phyloP scores from a whole-genome alignment of 1,284 basidiomycete species.

The Rhodotorula sp. region DNA sequence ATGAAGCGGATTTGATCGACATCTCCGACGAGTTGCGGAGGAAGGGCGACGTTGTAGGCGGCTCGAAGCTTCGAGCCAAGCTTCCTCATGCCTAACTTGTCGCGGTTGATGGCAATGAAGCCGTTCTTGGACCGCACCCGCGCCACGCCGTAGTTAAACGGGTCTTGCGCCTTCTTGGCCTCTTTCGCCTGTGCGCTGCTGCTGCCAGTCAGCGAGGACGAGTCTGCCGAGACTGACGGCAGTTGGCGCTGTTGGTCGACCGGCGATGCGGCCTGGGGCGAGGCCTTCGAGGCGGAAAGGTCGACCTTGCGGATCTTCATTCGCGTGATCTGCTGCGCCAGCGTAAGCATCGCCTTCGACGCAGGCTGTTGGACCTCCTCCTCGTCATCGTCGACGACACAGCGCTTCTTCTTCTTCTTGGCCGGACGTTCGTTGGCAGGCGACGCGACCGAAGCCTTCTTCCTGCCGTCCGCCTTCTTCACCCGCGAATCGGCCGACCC shows the following conservation, averaged over 20 bases:
- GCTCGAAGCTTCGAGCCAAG: not conserved
- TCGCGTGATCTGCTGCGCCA: not conserved
- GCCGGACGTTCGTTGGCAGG: not conserved
- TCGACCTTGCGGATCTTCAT: not conserved
- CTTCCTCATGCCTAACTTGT: not conserved
- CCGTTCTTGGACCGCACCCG: not conserved
- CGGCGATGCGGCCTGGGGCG: not conserved
- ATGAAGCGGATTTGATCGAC: slow-evolving; percentile 3
- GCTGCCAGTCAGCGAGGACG: not conserved
- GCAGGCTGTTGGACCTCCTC: not conserved
- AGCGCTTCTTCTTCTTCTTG: not conserved
- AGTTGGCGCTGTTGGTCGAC: not conserved
- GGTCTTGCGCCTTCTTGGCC: slow-evolving; percentile 3
- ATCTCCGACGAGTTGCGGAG: not conserved
- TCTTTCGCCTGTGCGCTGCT: slow-evolving; percentile 32
- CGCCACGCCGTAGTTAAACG: slow-evolving; percentile 5
- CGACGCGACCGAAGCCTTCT: not conserved
- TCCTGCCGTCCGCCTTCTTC: not conserved
- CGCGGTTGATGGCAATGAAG: slow-evolving; percentile 2
- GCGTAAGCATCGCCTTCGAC: not conserved
- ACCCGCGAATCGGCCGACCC: too few relatives aligned
- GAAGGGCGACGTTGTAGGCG: not conserved
- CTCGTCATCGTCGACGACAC: slow-evolving; percentile 35
- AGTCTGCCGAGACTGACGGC: not conserved
- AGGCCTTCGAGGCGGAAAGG: not conserved